phyloP scores from a whole-genome alignment of 163 green algal species.

The Chloromonas sp. region DNA sequence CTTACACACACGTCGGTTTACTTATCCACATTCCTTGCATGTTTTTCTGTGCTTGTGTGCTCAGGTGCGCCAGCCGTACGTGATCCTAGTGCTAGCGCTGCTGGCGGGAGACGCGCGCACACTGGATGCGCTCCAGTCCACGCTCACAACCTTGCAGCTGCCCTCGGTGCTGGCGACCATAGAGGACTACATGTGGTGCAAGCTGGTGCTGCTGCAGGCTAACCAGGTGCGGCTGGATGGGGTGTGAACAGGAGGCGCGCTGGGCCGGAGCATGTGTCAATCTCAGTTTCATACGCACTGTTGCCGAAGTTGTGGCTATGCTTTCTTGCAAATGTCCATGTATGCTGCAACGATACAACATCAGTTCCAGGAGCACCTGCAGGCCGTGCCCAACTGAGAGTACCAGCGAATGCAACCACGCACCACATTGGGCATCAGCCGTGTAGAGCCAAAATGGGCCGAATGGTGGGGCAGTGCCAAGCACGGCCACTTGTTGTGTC shows the following conservation, averaged over 20 bases:
- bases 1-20: too few species aligned
- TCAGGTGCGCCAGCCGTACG: conserved; percentile 7
- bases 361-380: background rate
- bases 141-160: conserved; percentile 24
- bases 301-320: background rate
- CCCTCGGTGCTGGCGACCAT: conserved; percentile 75
- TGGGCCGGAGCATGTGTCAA: background rate
- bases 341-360: background rate
- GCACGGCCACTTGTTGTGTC: too few species aligned
- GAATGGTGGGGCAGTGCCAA: too few species aligned
- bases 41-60: background rate
- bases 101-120: conserved; percentile 49
- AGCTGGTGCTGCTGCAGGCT: conserved; percentile 55
- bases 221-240: background rate
- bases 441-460: too few species aligned
- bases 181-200: conserved; percentile 85
- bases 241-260: background rate
- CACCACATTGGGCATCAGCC: too few species aligned
- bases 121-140: conserved; percentile 31
- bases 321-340: background rate
- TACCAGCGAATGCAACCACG: background rate
- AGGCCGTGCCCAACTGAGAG: background rate
- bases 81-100: conserved; percentile 45
- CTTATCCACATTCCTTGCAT: background rate
- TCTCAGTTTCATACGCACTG: background rate